Percentiles rank a stretch among this genome's conserved stretches.
These are phyloP conservation scores for Dryas octopetala DNA, from an alignment of 306 rosid genomes.

Conservation along the genomic window DNA sequence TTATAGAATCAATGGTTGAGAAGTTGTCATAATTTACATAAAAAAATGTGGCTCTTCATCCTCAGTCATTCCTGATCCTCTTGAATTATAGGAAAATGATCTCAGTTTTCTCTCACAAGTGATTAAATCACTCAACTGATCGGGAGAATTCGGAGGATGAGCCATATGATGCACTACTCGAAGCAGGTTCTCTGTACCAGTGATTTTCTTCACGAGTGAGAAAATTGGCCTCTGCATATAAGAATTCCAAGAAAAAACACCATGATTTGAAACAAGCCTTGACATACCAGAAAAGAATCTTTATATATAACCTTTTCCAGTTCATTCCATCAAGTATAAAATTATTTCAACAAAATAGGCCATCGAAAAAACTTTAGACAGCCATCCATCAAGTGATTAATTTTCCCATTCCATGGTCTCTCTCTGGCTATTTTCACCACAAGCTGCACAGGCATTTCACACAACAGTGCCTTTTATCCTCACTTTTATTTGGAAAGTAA, in stretches of 20 bases:
- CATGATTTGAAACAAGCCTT: background rate
- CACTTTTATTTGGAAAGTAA: background rate
- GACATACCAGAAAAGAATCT: background rate
- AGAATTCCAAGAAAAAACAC: constrained; percentile 17
- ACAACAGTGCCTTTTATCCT: background rate
- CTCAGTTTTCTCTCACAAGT: background rate
- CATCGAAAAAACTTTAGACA: background rate
- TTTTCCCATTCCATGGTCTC: background rate
- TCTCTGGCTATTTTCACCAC: background rate
- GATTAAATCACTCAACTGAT: constrained; percentile 24
- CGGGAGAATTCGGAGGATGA: constrained; percentile 34
- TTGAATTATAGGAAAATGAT: background rate
- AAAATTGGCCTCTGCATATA: constrained; percentile 84
- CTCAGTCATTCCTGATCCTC: too few species aligned
- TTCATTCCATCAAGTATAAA: background rate
- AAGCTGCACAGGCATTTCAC: too few species aligned
- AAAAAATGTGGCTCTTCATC: too few species aligned
- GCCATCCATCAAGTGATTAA: background rate
- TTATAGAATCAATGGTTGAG: too few species aligned
- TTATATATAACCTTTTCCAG: background rate
- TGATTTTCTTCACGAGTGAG: constrained; percentile 67
- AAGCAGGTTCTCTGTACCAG: constrained; percentile 85
- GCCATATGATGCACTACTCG: constrained; percentile 43
- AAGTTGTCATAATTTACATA: too few species aligned
- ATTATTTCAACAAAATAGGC: background rate